These are phyloP conservation scores for Cystobasidium tubakii DNA, from an alignment of 768 basidiomycete species.

Conservation along the genomic window DNA sequence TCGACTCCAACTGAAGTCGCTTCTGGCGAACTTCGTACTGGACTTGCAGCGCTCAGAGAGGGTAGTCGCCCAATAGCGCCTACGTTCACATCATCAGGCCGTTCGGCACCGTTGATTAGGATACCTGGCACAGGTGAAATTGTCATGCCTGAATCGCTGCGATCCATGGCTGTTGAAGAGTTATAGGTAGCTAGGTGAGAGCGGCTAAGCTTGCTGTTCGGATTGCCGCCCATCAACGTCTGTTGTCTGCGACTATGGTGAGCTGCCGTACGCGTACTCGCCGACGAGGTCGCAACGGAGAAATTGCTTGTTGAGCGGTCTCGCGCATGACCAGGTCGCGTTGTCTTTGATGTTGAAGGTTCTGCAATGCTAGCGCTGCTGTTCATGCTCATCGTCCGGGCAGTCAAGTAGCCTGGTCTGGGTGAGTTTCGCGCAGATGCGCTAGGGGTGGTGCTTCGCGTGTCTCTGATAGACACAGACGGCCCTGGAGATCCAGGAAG, in stretches of 20 bases:
- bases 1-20: slow-evolving; percentile 43
- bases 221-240: slow-evolving; percentile 17
- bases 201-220: slow-evolving; percentile 7
- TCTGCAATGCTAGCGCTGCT: not conserved
- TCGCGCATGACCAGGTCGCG: not conserved
- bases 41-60: slow-evolving; percentile 34
- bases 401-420: not conserved
- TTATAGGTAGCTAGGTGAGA: slow-evolving; percentile 19
- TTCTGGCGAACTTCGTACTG: slow-evolving; percentile 1
- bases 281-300: not conserved
- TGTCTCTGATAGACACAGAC: slow-evolving; percentile 17
- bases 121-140: not conserved
- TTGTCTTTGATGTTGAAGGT: not conserved
- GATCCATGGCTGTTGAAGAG: not conserved
- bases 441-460: not conserved
- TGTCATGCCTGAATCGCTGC: not conserved
- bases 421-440: not conserved
- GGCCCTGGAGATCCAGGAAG: slow-evolving; percentile 34
- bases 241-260: slow-evolving; percentile 11
- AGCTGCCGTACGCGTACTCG: not conserved
- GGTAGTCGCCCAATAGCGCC: not conserved
- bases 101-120: slow-evolving; percentile 5
- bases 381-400: not conserved
- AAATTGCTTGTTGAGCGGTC: slow-evolving; percentile 5
- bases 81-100: slow-evolving; percentile 33